These are phyloP conservation scores for Astraeus odoratus DNA, from an alignment of 768 basidiomycete genomes.

Conservation along the genomic window DNA sequence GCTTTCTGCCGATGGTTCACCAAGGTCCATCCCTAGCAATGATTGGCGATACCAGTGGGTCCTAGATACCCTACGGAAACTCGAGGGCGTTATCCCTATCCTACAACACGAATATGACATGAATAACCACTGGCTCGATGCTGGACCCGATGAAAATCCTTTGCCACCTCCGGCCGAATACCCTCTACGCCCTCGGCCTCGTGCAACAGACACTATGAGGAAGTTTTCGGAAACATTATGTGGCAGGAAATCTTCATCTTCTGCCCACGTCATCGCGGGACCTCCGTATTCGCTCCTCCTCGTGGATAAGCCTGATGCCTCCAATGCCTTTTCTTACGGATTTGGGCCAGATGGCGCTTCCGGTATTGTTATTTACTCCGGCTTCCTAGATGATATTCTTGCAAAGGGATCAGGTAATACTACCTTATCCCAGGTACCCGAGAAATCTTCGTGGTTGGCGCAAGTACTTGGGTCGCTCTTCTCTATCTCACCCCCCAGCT, in stretches of 20 bases:
- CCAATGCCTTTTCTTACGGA: conserved; percentile 94
- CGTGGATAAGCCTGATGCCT: conserved; percentile 76
- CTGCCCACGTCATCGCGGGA: conserved; percentile 58
- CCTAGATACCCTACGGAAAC: conserved; percentile 61
- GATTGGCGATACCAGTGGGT: conserved; percentile 96
- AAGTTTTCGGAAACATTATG: conserved; percentile 45
- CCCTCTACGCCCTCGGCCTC: conserved; percentile 77
- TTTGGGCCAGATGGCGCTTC: conserved; percentile 89
- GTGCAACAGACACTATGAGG: conserved; percentile 67
- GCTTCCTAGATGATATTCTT: conserved; percentile 85
- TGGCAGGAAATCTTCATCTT: conserved; percentile 34
- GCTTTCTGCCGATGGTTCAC: conserved; percentile 56
- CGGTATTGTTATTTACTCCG: conserved; percentile 91
- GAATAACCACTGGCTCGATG: conserved; percentile 50
- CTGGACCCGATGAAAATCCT: conserved; percentile 44
- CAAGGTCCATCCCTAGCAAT: conserved; percentile 54
- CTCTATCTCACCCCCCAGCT: conserved; percentile 24
- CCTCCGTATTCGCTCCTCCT: conserved; percentile 88
- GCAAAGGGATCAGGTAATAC: conserved; percentile 29
- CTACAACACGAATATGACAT: conserved; percentile 54
- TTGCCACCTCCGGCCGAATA: conserved; percentile 77
- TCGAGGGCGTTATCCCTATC: conserved; percentile 70
- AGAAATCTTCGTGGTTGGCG: conserved; percentile 39
- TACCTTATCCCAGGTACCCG: conserved; percentile 10
- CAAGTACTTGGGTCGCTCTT: conserved; percentile 40